These are phyloP conservation scores for Aspergillus sp. DNA, from an alignment of 2,329 filamentous ascomycete species.

Conservation along the genomic window DNA sequence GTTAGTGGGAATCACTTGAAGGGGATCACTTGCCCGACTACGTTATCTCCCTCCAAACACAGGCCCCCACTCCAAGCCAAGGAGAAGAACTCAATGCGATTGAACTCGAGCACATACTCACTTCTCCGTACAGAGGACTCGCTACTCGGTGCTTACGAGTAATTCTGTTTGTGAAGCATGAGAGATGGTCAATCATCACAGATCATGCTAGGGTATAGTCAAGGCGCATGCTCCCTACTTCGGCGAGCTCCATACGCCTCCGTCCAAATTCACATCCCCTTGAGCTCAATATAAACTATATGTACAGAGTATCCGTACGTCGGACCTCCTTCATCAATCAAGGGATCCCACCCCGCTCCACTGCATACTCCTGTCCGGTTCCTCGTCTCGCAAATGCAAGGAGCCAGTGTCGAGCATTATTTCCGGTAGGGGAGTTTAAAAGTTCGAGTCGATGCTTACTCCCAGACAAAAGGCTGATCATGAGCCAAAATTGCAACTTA, in stretches of 20 bases:
- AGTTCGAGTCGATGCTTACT: background rate
- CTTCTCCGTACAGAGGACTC: too few species aligned
- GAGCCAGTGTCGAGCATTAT: background rate
- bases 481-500: background rate
- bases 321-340: slow-evolving; percentile 2
- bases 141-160: background rate
- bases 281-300: background rate
- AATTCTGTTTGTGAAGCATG: background rate
- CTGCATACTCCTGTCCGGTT: background rate
- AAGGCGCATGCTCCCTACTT: background rate
- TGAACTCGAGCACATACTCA: background rate
- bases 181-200: background rate
- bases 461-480: background rate
- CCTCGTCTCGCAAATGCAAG: background rate
- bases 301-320: background rate
- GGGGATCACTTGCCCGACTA: background rate
- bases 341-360: background rate
- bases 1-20: background rate
- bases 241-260: background rate
- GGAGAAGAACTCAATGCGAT: background rate
- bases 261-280: background rate
- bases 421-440: background rate
- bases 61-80: background rate
- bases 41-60: background rate
- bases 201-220: background rate